Conservation (phyloP, 495 filamentous ascomycete genomes). For the Corynascus novoguineensis region DNA sequence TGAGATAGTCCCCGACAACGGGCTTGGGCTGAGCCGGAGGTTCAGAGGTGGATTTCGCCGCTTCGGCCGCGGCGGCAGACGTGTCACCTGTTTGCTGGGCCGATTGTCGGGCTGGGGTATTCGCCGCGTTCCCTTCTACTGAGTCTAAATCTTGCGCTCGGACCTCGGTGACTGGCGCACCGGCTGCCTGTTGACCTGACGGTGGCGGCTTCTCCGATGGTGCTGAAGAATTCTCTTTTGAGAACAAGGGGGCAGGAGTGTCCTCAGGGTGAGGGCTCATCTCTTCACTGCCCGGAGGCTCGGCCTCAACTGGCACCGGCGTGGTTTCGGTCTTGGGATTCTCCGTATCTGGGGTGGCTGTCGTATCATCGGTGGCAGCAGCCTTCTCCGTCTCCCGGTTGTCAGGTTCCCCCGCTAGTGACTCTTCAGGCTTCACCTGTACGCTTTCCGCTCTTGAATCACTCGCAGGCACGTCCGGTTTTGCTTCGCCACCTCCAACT, state of each 20-base stretch:
- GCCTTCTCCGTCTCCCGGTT: background rate
- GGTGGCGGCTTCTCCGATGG: background rate
- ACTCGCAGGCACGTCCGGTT: background rate
- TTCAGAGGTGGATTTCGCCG: conserved; percentile 12
- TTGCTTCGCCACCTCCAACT: background rate
- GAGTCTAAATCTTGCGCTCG: background rate
- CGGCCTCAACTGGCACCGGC: background rate
- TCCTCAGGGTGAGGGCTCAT: conserved; percentile 58
- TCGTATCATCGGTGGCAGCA: background rate
- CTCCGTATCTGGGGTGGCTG: conserved; percentile 2
- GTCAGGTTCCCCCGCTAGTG: background rate
- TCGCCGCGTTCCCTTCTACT: background rate
- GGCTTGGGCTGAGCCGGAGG: conserved; percentile 43
- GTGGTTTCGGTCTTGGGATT: background rate
- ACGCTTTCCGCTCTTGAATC: background rate
- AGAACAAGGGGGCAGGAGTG: conserved; percentile 63
- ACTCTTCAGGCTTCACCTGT: background rate
- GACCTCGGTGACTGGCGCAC: background rate
- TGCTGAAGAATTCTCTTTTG: conserved; percentile 20
- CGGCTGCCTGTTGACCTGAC: background rate
- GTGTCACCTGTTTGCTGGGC: conserved; percentile 15
- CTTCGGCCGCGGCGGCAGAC: conserved; percentile 15
- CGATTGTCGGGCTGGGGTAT: background rate
- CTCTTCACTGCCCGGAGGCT: background rate
- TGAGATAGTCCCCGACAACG: conserved; percentile 94